Evolutionary conservation across 176 grass and related monocot species (phyloP), one percentile per base, ranked within the genome.

Genomic region (Rhynchospora tenuis): DNA sequence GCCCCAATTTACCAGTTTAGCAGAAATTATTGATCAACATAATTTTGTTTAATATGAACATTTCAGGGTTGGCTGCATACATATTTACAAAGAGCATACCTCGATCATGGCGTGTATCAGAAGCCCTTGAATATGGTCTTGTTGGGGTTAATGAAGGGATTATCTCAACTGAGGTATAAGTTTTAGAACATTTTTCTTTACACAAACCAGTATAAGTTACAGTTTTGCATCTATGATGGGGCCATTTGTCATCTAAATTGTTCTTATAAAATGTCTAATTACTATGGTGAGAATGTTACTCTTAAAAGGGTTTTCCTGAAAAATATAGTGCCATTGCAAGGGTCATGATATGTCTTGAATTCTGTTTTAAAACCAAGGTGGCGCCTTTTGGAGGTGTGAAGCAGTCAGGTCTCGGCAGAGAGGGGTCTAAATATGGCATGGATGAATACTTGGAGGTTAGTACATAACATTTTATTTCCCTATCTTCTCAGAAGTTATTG

Each of bases 71-170:
- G 84, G 93, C 93, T 59, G 93, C 96, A n/a, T 99, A 99, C 48
- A 85, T 99, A 81, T 99, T 99, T 62, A 99, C 96, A 64, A 92
- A 88, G 81, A 95, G 89, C 83, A 99, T 95, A 71, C 71, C 93
- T 56, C 83, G 86, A 55, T 95, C 91, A n/a, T 99, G 96, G 96
- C 93, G 89, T 67, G 93, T 99, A 80, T 92, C 96, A 24, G 91
- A 93, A 89, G 91, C 96, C 69, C 96, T 95, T 62, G 96, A 99
- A 26, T 99, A 95, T 9, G 96, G 96, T 15, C 87, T 99, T 47
- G 89, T 99, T 48, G 96, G 93, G 54, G 93, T 99, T 81, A 99
- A 99, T 9, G 96, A 99, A 86, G 96, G 91, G 75, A 20, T 99
- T 7, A 92, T 99, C 83, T 99, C 96, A 48, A 95, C 93, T 73